Conservation (phyloP, 1,139 yeast species). For the Candida tetrigidarum region DNA sequence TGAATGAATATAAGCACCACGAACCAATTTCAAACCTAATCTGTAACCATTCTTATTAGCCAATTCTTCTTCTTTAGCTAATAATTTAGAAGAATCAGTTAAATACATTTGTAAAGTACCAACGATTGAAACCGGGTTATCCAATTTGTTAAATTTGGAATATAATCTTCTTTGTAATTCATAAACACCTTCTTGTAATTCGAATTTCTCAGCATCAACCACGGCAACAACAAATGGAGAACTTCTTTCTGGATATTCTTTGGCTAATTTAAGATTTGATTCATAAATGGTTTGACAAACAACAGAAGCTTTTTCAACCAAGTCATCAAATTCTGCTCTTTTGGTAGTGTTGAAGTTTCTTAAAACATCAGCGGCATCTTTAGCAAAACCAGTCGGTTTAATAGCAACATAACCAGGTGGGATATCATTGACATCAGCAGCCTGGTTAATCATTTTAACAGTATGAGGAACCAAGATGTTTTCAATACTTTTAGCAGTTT, state of each 20-base stretch:
- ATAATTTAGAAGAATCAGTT: conserved; percentile 65
- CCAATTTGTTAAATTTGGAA: conserved; percentile 66
- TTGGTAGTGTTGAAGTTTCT: conserved; percentile 55
- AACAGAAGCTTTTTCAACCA: conserved; percentile 66
- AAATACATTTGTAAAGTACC: conserved; percentile 96
- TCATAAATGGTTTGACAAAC: conserved; percentile 61
- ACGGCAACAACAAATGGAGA: conserved; percentile 87
- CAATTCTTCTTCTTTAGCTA: conserved; percentile 63
- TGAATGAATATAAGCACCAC: conserved; percentile 96
- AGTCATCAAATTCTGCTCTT: conserved; percentile 53
- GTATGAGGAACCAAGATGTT: conserved; percentile 78
- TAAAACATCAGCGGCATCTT: conserved; percentile 77
- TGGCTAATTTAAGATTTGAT: conserved; percentile 51
- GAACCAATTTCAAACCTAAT: conserved; percentile 88
- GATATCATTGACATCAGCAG: conserved; percentile 58
- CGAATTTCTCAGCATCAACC: conserved; percentile 91
- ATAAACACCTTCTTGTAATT: conserved; percentile 89
- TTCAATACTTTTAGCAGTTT: conserved; percentile 69
- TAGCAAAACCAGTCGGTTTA: conserved; percentile 90
- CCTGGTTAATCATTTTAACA: conserved; percentile 46
- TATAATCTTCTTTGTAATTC: conserved; percentile 86
- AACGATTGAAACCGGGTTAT: conserved; percentile 67
- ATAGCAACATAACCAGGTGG: conserved; percentile 88
- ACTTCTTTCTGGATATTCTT: conserved; percentile 65
- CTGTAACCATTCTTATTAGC: conserved; percentile 70